A percentile compares a stretch with the other conserved stretches of the same genome.
These are phyloP conservation scores for Prunus campanulata DNA, from an alignment of 306 rosid species.

Conservation along the genomic window DNA sequence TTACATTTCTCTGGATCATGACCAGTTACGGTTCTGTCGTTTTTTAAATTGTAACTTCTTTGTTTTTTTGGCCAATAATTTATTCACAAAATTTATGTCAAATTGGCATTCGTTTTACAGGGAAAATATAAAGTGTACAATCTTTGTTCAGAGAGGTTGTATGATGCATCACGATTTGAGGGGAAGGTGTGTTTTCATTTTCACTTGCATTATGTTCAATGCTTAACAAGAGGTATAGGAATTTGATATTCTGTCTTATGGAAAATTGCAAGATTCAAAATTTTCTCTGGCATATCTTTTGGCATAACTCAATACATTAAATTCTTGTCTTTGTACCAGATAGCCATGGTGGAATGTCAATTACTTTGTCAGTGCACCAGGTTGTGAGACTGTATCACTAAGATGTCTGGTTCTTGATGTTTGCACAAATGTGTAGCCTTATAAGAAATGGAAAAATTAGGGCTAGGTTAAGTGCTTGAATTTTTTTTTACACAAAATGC, in stretches of 20 bases:
- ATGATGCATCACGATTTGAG: conserved; percentile 83
- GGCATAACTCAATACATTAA: background rate
- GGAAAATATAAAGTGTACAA: conserved; percentile 94
- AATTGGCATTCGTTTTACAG: conserved; percentile 41
- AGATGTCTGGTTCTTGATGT: background rate
- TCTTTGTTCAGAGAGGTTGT: conserved; percentile 96
- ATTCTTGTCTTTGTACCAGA: too few species aligned
- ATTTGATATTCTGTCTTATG: background rate
- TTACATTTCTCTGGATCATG: background rate
- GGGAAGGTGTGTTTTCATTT: conserved; percentile 68
- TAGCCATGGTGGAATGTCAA: background rate
- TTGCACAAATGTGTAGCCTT: background rate
- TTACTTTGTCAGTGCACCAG: background rate
- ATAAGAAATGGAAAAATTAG: background rate
- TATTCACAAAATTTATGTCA: conserved; percentile 7
- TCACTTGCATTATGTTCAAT: conserved; percentile 22
- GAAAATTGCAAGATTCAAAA: background rate
- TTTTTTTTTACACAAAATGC: background rate
- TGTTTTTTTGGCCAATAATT: background rate
- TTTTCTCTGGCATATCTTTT: background rate
- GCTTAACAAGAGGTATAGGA: background rate
- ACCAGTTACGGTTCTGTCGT: background rate
- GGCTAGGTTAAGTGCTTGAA: background rate
- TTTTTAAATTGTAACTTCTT: background rate
- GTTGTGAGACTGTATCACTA: background rate